Conservation (phyloP, 176 grass and related monocot species). For the barley (Hordeum vulgare) region DNA sequence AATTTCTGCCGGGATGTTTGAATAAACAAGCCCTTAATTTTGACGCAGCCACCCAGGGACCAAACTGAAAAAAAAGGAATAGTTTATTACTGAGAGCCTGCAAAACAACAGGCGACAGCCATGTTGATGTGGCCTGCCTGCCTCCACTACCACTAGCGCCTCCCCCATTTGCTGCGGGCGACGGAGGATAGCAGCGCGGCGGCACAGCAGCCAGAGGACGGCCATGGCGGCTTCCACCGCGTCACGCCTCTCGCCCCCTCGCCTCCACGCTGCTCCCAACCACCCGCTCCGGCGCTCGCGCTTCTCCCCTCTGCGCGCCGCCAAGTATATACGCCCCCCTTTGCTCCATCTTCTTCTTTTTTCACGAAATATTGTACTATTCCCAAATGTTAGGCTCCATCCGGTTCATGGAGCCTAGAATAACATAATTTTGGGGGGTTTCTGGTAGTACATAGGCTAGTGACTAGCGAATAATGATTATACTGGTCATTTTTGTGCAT, state of each 20-base stretch:
- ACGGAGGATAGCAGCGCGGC: slow-evolving; percentile 19
- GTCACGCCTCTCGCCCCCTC: slow-evolving; percentile 23
- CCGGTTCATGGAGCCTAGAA: no score
- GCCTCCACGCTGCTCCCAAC: not conserved
- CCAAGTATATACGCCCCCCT: slow-evolving; percentile 23
- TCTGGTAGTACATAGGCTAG: no score
- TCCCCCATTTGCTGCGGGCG: slow-evolving; percentile 9
- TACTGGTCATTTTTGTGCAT: not conserved
- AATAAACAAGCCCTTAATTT: not conserved
- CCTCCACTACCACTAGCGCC: slow-evolving; percentile 22
- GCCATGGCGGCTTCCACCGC: slow-evolving; percentile 32
- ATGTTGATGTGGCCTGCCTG: slow-evolving; percentile 19
- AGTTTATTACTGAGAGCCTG: not conserved
- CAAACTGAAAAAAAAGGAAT: not conserved
- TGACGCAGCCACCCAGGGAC: not conserved
- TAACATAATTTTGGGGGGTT: no score
- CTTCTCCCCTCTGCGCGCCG: slow-evolving; percentile 27
- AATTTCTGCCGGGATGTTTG: not conserved
- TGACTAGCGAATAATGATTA: not conserved
- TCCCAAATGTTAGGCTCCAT: not conserved
- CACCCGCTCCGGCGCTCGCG: slow-evolving; percentile 1
- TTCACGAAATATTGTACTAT: not conserved
- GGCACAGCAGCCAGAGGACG: not conserved
- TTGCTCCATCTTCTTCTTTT: not conserved
- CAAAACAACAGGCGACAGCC: not conserved